Base-by-base conservation (phyloP, 306 rosid genomes). In the Psophocarpus tetragonolobus region DNA sequence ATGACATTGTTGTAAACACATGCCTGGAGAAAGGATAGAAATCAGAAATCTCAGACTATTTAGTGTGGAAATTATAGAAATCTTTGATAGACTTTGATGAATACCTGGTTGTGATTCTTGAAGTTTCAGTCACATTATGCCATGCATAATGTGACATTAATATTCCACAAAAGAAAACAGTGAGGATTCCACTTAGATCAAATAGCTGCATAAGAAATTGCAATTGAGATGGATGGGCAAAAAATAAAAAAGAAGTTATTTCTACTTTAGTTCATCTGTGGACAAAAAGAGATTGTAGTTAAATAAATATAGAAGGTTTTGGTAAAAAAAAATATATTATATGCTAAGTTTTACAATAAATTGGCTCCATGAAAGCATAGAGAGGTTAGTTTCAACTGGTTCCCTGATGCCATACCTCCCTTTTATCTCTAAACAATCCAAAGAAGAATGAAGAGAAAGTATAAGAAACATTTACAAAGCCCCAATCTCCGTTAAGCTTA, bases 131-230 rank as follows among this genome's bases (percentile, higher is more conserved):
- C 64, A 94, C 84, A 35, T 94, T 90, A 74, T 90, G 87, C 93
- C 97, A 94, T 10, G 95, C 97, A 77, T 90, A 94, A 74, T 90
- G 97, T 12, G 97, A 94, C 97, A 94, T 92, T 70, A 92, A 51
- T 86, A 94, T 82, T 69, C 97, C 98, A 66, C 97, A 90, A 71
- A 94, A 94, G 97, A 94, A 94, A 75, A 94, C 93, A 3, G 97
- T 94, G 83, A 94, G 97, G 71, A 94, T 94, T 83, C 98, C 98
- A 79, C 98, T 94, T 69, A 94, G 88, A 53, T 87, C 86, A 35
- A 84, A 65, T 74, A 92, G 78, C 98, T 94, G 89, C 76, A 83
- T n/a, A 50, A 26, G 70, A 23, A 27, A 62, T 75, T 61, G 26
- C 8, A 70, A 33, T 10, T 36, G 27, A 70, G 56, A 67, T 53